Conservation (phyloP, 2,329 filamentous ascomycete species). For the Botryotinia globosa region DNA sequence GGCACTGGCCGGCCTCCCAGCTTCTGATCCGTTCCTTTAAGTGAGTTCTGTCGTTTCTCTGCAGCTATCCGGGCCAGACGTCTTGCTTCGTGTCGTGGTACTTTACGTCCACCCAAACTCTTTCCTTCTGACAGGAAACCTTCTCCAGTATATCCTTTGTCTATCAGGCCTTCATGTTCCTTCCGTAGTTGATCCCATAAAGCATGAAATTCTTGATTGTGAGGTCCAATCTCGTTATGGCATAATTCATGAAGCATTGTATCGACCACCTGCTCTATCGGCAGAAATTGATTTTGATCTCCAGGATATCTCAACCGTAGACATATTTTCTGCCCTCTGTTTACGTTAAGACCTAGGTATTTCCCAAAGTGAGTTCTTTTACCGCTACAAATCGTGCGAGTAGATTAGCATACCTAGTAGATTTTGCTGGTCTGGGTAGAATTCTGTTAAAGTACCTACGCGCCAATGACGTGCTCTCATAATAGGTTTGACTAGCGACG, state of each 20-base stretch:
- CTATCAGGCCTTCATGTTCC: constrained; percentile 71
- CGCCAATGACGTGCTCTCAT: constrained; percentile 85
- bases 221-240: constrained; percentile 82
- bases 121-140: constrained; percentile 77
- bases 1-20: constrained; percentile 62
- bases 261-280: constrained; percentile 76
- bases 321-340: constrained; percentile 74
- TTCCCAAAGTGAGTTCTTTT: neutral
- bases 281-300: constrained; percentile 74
- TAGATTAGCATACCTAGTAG: constrained; percentile 57
- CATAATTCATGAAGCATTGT: constrained; percentile 93
- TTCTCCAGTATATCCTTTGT: constrained; percentile 88
- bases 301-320: constrained; percentile 74
- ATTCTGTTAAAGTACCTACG: constrained; percentile 77
- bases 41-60: constrained; percentile 61
- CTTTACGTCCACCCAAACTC: constrained; percentile 63
- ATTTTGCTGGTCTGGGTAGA: constrained; percentile 72
- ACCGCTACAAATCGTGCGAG: neutral
- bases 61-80: constrained; percentile 71
- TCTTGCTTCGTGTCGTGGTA: constrained; percentile 71
- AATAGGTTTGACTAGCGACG: constrained; percentile 88
- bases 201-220: constrained; percentile 77
- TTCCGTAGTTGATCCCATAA: constrained; percentile 88
- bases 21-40: constrained; percentile 64
- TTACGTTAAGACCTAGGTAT: constrained; percentile 73